These are phyloP conservation scores for Daldinia childiae DNA, from an alignment of 495 filamentous ascomycete species.

Conservation along the genomic window DNA sequence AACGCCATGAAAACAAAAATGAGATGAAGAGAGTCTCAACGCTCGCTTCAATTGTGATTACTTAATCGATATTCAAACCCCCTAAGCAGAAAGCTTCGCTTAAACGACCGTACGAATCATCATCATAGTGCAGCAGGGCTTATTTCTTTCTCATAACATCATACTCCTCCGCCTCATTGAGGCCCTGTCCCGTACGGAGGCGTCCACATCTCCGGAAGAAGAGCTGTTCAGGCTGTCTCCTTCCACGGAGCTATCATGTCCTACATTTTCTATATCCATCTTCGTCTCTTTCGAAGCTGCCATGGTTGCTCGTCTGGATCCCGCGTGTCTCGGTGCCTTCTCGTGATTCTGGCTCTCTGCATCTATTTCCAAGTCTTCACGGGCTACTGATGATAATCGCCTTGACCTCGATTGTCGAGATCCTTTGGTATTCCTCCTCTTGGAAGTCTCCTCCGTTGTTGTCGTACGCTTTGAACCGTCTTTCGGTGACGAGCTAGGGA, in stretches of 20 bases:
- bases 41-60: conserved; percentile 14
- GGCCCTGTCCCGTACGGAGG: conserved; percentile 22
- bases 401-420: conserved; percentile 41
- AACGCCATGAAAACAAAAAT: conserved; percentile 26
- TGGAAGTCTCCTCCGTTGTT: conserved; percentile 20
- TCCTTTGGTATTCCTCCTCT: conserved; percentile 23
- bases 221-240: conserved; percentile 35
- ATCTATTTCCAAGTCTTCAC: conserved; percentile 39
- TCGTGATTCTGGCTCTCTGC: conserved; percentile 21
- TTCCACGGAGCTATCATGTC: conserved; percentile 31
- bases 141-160: conserved; percentile 60
- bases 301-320: conserved; percentile 53
- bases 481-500: conserved; percentile 44
- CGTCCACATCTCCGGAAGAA: conserved; percentile 24
- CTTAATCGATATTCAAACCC: conserved; percentile 18
- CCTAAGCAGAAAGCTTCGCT: conserved; percentile 15
- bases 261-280: conserved; percentile 27
- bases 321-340: conserved; percentile 20
- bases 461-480: conserved; percentile 22
- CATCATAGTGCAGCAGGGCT: conserved; percentile 21
- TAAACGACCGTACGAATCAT: conserved; percentile 33
- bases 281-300: conserved; percentile 47
- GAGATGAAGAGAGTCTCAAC: conserved; percentile 4
- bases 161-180: conserved; percentile 60
- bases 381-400: conserved; percentile 36